These are phyloP conservation scores for Phlegmacium glaucopus DNA, from an alignment of 768 basidiomycete species.

Conservation along the genomic window DNA sequence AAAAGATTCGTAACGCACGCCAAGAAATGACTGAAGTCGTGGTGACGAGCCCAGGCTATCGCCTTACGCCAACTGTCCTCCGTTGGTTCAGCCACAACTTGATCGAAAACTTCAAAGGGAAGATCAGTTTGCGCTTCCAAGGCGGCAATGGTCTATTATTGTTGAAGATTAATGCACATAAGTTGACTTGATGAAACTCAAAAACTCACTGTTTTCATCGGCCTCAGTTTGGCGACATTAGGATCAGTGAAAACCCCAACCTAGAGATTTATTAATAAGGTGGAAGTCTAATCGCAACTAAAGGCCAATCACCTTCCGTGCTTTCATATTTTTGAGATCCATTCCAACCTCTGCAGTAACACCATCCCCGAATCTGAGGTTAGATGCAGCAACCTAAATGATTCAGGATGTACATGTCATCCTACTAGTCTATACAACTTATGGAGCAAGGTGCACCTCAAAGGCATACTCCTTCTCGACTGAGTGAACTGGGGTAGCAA, in stretches of 20 bases:
- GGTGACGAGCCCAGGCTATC: conserved; percentile 80
- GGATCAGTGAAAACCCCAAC: conserved; percentile 94
- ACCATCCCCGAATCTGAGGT: conserved; percentile 86
- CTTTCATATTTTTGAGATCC: conserved; percentile 93
- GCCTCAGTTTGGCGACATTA: conserved; percentile 73
- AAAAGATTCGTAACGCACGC: conserved; percentile 50
- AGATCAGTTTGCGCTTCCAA: conserved; percentile 77
- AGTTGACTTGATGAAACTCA: neutral
- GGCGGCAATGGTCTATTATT: conserved; percentile 63
- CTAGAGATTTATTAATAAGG: conserved; percentile 32
- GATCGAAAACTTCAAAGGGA: conserved; percentile 78
- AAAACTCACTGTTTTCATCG: conserved; percentile 75
- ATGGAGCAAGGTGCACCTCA: conserved; percentile 46
- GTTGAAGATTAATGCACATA: neutral
- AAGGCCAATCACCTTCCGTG: conserved; percentile 61
- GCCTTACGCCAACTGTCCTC: conserved; percentile 87
- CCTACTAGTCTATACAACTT: neutral
- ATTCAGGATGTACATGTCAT: neutral
- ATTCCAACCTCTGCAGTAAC: conserved; percentile 90
- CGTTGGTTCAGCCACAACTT: conserved; percentile 86
- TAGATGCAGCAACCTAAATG: conserved; percentile 75
- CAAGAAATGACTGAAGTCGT: conserved; percentile 91
- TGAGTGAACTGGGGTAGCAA: conserved; percentile 72
- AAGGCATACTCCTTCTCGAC: conserved; percentile 90
- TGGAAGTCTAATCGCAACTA: neutral